These are phyloP conservation scores for Sugiyamaella qingdaonensis DNA, from an alignment of 805 yeast species.

Conservation along the genomic window DNA sequence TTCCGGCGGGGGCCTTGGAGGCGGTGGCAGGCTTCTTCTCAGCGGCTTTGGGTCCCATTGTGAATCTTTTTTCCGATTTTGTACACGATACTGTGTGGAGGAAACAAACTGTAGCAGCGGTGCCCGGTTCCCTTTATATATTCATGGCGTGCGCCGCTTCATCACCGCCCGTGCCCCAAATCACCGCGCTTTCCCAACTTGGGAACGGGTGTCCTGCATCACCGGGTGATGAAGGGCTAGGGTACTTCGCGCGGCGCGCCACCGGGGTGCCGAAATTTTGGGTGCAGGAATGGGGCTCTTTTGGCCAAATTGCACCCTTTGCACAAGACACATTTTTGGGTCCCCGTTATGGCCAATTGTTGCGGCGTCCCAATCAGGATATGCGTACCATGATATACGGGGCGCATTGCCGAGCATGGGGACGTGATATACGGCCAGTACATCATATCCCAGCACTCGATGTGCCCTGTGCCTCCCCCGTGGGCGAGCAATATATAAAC, in stretches of 20 bases:
- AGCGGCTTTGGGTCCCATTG: conserved; percentile 47
- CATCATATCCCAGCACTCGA: conserved; percentile 8
- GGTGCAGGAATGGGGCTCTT: conserved; percentile 3
- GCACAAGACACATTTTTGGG: background rate
- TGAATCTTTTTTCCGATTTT: conserved; percentile 29
- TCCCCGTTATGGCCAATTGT: background rate
- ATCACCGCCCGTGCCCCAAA: conserved; percentile 3
- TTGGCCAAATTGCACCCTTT: background rate
- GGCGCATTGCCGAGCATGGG: background rate
- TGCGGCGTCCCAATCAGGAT: background rate
- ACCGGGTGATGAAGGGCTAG: background rate
- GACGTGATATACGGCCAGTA: conserved; percentile 12
- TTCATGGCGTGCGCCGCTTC: background rate
- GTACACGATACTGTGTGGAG: conserved; percentile 21
- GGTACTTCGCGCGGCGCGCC: background rate
- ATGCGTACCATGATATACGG: conserved; percentile 4
- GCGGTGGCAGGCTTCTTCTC: conserved; percentile 56
- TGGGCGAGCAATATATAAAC: background rate
- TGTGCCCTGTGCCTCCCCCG: background rate
- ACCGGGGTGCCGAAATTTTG: background rate
- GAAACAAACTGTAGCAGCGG: conserved; percentile 22
- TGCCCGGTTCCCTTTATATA: background rate
- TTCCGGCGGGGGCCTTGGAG: conserved; percentile 69
- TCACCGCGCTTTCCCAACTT: background rate
- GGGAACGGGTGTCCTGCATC: conserved; percentile 5